A percentile compares a stretch with the other conserved stretches of the same genome.
Evolutionary conservation across 2,329 filamentous ascomycete species (phyloP).

Genomic region (Penicillium concentricum): DNA sequence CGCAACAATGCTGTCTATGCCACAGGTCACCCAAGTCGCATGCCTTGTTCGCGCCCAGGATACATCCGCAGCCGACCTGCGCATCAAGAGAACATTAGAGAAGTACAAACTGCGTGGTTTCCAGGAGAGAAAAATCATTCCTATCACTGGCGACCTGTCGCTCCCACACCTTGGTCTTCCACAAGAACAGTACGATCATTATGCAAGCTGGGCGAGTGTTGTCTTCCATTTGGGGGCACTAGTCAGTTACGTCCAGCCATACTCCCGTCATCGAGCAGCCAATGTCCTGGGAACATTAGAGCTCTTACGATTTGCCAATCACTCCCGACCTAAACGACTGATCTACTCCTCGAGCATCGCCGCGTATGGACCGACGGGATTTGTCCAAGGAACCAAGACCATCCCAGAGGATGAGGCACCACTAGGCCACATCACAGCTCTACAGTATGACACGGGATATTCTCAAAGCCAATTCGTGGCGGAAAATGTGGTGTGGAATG

Average conservation of each 20-base stretch:
- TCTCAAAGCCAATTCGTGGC: conserved; percentile 22
- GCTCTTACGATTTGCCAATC: conserved; percentile 3
- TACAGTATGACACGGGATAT: conserved; percentile 17
- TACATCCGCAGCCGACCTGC: background rate
- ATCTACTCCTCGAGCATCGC: conserved; percentile 22
- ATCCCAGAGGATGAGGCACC: conserved; percentile 11
- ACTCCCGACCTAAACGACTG: conserved; percentile 12
- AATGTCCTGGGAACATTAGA: conserved; percentile 7
- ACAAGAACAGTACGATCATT: background rate
- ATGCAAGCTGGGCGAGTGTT: conserved; percentile 1
- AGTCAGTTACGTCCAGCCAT: conserved; percentile 8
- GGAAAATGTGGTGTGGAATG: conserved; percentile 19
- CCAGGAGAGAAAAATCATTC: conserved; percentile 5
- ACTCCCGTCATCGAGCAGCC: conserved; percentile 4
- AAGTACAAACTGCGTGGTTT: conserved; percentile 1
- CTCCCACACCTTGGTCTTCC: conserved; percentile 4
- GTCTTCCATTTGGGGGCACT: conserved; percentile 16
- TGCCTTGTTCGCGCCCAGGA: background rate
- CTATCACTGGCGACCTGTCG: conserved; percentile 5
- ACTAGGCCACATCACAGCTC: background rate
- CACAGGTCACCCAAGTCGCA: background rate
- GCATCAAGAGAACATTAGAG: conserved; percentile 1
- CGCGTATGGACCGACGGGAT: conserved; percentile 13
- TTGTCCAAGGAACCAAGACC: background rate
- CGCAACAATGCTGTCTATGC: background rate